These are phyloP conservation scores for Paxillus ammoniavirescens DNA, from an alignment of 768 basidiomycete species.

Conservation along the genomic window DNA sequence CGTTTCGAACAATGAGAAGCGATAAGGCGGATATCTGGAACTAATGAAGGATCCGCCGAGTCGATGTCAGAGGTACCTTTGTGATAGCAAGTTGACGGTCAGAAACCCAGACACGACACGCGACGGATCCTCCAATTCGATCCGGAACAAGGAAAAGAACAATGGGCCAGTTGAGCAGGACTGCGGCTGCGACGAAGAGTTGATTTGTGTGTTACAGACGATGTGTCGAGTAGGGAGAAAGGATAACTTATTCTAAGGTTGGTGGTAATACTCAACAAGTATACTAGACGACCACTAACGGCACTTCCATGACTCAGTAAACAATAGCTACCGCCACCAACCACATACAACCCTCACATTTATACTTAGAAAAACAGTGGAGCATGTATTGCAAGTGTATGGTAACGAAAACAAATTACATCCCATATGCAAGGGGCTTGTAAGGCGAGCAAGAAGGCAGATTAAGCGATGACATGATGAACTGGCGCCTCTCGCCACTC, in stretches of 20 bases:
- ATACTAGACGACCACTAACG: conserved; percentile 14
- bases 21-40: background rate
- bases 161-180: conserved; percentile 5
- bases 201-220: conserved; percentile 8
- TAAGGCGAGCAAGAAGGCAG: background rate
- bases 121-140: conserved; percentile 46
- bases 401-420: conserved; percentile 15
- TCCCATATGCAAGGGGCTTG: background rate
- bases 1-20: conserved; percentile 3
- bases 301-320: conserved; percentile 7
- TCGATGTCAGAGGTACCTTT: conserved; percentile 41
- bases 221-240: conserved; percentile 15
- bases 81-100: conserved; percentile 33
- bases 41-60: conserved; percentile 53
- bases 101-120: conserved; percentile 39
- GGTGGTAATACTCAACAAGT: conserved; percentile 8
- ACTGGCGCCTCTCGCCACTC: background rate
- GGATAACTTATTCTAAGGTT: background rate
- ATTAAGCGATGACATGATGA: background rate
- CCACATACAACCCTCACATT: background rate
- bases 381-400: background rate
- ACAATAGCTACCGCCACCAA: background rate
- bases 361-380: background rate
- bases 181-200: background rate
- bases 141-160: background rate